These are phyloP conservation scores for Cyclotella cryptica DNA, from an alignment of 108 stramenopile species.

Conservation along the genomic window DNA sequence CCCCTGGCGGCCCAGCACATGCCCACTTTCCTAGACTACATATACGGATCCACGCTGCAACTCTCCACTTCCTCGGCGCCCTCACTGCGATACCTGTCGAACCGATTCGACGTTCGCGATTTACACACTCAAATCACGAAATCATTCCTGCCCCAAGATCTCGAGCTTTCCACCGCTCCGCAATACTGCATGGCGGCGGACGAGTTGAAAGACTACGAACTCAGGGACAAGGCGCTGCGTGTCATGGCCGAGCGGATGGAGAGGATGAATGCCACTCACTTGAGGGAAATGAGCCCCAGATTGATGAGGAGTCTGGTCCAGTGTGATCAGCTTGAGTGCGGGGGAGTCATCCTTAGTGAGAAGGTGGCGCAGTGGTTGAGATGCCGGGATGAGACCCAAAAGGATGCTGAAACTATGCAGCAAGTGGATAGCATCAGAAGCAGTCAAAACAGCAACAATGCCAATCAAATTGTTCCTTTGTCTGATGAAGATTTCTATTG, in stretches of 20 bases:
- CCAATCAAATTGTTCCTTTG: neutral
- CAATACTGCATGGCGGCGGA: conserved; percentile 39
- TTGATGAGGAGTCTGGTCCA: conserved; percentile 50
- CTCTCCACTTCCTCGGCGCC: conserved; percentile 39
- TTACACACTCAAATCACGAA: conserved; percentile 31
- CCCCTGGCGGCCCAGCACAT: conserved; percentile 34
- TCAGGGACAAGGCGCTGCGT: conserved; percentile 33
- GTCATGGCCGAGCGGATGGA: conserved; percentile 44
- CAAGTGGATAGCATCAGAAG: neutral
- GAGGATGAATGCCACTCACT: conserved; percentile 22
- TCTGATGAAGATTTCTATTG: conserved; percentile 53
- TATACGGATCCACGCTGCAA: conserved; percentile 35
- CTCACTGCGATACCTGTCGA: conserved; percentile 42
- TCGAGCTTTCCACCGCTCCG: conserved; percentile 35
- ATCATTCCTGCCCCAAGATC: conserved; percentile 31
- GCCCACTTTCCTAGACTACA: conserved; percentile 47
- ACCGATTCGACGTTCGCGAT: conserved; percentile 48
- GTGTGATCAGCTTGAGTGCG: conserved; percentile 33
- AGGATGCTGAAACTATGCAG: neutral
- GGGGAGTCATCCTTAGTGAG: conserved; percentile 27
- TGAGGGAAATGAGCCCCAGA: conserved; percentile 29
- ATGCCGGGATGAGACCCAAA: neutral
- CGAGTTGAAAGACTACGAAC: conserved; percentile 43
- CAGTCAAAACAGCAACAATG: conserved; percentile 10
- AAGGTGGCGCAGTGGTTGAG: conserved; percentile 43